Conservation (phyloP, 306 rosid species). For the Quercus parvula region DNA sequence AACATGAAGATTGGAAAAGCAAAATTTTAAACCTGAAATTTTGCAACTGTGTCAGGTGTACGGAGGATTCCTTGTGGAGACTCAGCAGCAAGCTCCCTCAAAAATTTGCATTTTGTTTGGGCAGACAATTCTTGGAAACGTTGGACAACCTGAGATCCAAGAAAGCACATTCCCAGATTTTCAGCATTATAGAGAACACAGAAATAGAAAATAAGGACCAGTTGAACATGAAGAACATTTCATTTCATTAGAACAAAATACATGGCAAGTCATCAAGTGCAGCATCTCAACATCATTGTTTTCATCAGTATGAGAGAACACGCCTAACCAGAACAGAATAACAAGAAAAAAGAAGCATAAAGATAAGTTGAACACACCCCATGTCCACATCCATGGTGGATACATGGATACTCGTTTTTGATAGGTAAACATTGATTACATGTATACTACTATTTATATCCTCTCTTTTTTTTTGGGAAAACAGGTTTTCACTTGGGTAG, state of each 20-base stretch:
- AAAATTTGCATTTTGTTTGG: conserved; percentile 79
- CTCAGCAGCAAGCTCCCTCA: conserved; percentile 99
- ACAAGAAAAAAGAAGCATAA: too few relatives aligned
- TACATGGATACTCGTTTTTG: neutral
- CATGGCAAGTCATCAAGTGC: neutral
- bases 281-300: neutral
- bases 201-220: neutral
- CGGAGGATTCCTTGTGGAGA: conserved; percentile 99
- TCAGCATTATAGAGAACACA: conserved; percentile 3
- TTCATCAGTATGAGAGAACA: neutral
- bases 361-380: too few relatives aligned
- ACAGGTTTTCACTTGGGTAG: neutral
- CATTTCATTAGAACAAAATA: neutral
- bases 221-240: neutral
- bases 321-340: neutral
- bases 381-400: neutral
- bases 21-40: conserved; percentile 75
- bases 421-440: neutral
- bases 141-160: conserved; percentile 81
- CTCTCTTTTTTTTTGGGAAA: neutral
- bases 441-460: neutral
- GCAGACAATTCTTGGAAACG: conserved; percentile 99
- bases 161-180: conserved; percentile 11
- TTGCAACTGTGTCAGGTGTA: conserved; percentile 96
- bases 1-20: neutral